Base-by-base conservation (phyloP, 352 stramenopile species). In the Pythium angustatum region DNA sequence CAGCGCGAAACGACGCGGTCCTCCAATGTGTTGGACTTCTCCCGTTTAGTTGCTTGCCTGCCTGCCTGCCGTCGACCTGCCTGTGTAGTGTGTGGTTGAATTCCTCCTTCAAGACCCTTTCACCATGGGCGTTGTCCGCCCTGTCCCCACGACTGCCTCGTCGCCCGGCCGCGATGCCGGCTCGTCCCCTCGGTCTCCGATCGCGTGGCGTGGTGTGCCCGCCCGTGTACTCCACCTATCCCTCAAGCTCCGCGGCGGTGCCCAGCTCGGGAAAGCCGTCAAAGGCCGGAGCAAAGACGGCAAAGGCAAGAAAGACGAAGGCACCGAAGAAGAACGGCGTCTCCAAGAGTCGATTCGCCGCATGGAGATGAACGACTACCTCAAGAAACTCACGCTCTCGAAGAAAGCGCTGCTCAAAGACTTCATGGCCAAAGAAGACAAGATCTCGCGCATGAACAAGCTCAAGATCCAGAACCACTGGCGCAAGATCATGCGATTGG, bases 381-480 rank as follows among this genome's bases (percentile, higher is more conserved):
- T 91, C 73, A 93, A 91, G 73, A 85, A 83, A 30, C 75, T 91
- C 54, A 88, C 82, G 58, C 63, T 81, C 40, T 88, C 85, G 51
- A 94, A 92, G 73, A 91, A 94, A 62, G 68, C 77, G 10, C 61
- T 90, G 43, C 58, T 91, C 44, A 81, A 84, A 19, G 84, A 96
- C 60, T 88, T 94, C 54, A 83, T 91, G 75, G 74, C 74, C 27
- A 87, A 89, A 31, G 78, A 93, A 63, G 79, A 87, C 28, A 79
- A 74, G 49, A 83, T 88, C 48, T 94, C 76, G 28, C 75, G 75
- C 52, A 88, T 86, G 77, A 97, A 93, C 74, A 89, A 87, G 58
- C 77, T 96, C 50, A 98, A 98, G 65, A 97, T 98, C 67, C 87
- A 98, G 59, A 98, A 97, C 69, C 91, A 98, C 63, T 98, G 93